Conservation (phyloP, 306 rosid species). For the Biancaea sappan region DNA sequence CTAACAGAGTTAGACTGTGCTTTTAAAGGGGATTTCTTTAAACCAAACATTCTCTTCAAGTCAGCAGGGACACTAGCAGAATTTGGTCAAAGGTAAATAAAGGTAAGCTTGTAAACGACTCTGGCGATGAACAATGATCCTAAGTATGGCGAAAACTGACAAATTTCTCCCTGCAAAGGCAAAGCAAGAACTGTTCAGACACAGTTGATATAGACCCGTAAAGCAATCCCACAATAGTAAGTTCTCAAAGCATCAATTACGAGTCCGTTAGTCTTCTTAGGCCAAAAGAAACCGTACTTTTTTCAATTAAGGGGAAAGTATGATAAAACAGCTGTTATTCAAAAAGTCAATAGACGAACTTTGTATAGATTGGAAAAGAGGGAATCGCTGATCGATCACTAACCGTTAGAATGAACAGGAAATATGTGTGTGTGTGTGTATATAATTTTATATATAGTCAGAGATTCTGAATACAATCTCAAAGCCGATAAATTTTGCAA, state of each 20-base stretch:
- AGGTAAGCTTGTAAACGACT: constrained; percentile 21
- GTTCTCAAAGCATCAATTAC: constrained; percentile 9
- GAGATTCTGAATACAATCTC: background rate
- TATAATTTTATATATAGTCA: too few relatives aligned
- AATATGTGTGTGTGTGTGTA: too few relatives aligned
- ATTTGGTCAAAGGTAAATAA: background rate
- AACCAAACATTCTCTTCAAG: constrained; percentile 59
- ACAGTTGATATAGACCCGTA: background rate
- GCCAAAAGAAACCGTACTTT: constrained; percentile 19
- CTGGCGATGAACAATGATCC: constrained; percentile 14
- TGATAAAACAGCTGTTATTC: background rate
- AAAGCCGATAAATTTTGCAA: constrained; percentile 8
- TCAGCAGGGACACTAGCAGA: constrained; percentile 19
- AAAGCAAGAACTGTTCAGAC: constrained; percentile 35
- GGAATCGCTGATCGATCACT: background rate
- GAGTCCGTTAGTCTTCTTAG: constrained; percentile 17
- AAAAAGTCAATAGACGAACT: constrained; percentile 3
- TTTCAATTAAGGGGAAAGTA: background rate
- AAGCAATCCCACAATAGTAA: constrained; percentile 15
- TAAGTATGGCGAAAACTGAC: constrained; percentile 7
- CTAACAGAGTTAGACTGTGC: constrained; percentile 47
- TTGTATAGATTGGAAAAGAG: too few relatives aligned
- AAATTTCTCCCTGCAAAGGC: constrained; percentile 60
- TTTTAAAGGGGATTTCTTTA: constrained; percentile 74
- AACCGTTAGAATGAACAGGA: constrained; percentile 20